Conservation (phyloP, 2,329 filamentous ascomycete genomes). For the Sporothrix mexicana region DNA sequence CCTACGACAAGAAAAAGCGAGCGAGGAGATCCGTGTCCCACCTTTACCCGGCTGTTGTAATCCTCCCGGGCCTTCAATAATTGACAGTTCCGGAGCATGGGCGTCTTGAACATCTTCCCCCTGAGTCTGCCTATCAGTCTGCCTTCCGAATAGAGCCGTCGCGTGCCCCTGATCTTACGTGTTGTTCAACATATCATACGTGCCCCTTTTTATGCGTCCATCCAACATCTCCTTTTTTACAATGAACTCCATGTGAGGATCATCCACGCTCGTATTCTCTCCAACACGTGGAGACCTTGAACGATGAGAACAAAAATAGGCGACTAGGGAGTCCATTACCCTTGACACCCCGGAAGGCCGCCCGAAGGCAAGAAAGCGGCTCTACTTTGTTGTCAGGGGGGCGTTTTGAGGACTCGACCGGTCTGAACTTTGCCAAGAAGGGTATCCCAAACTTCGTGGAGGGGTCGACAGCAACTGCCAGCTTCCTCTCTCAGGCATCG, state of each 20-base stretch:
- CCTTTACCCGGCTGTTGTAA: background rate
- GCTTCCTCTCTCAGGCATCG: background rate
- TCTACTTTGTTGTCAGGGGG: background rate
- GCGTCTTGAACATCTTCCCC: background rate
- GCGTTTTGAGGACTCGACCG: background rate
- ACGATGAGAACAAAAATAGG: background rate
- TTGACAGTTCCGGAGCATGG: background rate
- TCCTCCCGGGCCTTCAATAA: background rate
- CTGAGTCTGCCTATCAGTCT: conserved; percentile 20
- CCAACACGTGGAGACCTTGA: background rate
- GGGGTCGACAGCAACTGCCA: background rate
- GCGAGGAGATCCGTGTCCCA: background rate
- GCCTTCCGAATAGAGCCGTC: background rate
- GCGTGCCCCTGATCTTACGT: background rate
- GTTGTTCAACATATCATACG: background rate
- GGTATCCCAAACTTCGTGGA: background rate
- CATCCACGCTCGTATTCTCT: background rate
- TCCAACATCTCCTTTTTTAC: background rate
- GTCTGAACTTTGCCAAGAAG: background rate
- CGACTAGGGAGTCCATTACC: background rate
- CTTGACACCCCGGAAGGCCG: background rate
- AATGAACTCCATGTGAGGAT: background rate
- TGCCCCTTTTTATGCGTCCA: background rate
- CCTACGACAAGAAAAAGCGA: background rate
- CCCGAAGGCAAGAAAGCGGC: background rate